These are phyloP conservation scores for Colletotrichum sp. DNA, from an alignment of 2,329 filamentous ascomycete genomes.

Conservation along the genomic window DNA sequence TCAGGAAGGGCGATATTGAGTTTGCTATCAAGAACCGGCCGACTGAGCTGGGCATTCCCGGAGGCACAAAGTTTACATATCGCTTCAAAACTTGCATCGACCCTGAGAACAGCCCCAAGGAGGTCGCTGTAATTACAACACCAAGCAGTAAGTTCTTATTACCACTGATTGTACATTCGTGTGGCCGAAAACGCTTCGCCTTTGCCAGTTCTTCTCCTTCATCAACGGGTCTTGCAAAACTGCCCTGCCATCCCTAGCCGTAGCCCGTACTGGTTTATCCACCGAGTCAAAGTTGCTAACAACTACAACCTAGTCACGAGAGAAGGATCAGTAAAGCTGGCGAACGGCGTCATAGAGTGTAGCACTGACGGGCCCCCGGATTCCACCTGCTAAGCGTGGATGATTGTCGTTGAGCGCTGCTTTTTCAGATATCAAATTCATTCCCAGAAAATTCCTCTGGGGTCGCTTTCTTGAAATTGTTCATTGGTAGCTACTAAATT, in stretches of 20 bases:
- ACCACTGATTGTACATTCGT: not conserved
- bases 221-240: not conserved
- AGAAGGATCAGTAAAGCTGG: not conserved
- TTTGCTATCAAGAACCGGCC: not conserved
- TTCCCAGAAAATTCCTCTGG: not conserved
- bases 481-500: not conserved
- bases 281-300: not conserved
- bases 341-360: not conserved
- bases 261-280: not conserved
- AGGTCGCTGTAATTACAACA: not conserved
- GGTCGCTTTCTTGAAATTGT: not conserved
- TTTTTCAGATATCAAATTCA: not conserved
- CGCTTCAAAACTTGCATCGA: not conserved
- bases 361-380: not conserved
- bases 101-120: not conserved
- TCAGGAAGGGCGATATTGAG: not conserved
- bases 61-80: not conserved
- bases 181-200: not conserved
- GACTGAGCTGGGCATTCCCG: not conserved
- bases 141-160: not conserved
- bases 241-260: rapidly evolving
- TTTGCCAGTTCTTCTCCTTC: not conserved
- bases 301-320: not conserved
- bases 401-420: not conserved
- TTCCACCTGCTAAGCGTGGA: not conserved